Conservation (phyloP, 2,329 filamentous ascomycete species). For the Pseudogymnoascus sp. region DNA sequence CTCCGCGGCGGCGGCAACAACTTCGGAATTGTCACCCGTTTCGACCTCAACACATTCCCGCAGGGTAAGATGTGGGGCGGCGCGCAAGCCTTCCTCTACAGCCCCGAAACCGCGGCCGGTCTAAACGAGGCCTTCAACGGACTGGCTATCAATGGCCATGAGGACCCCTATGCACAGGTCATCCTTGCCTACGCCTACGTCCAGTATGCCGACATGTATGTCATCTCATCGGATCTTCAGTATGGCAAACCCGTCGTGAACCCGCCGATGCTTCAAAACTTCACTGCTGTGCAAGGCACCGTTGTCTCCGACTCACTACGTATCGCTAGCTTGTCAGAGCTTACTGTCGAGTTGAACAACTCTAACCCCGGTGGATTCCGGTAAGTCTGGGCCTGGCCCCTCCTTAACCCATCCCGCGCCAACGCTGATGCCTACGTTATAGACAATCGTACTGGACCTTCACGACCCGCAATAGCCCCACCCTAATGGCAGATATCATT, state of each 20-base stretch:
- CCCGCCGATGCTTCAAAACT: constrained; percentile 17
- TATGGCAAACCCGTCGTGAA: constrained; percentile 13
- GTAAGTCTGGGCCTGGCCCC: background rate
- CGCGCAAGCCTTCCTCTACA: background rate
- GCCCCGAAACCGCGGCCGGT: background rate
- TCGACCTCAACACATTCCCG: constrained; percentile 34
- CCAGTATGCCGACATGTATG: constrained; percentile 1
- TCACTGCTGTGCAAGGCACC: constrained; percentile 15
- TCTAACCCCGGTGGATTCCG: constrained; percentile 20
- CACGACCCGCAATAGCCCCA: constrained; percentile 12
- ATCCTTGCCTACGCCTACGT: constrained; percentile 19
- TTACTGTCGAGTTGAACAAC: constrained; percentile 19
- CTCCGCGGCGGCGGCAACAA: constrained; percentile 52
- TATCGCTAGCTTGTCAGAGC: constrained; percentile 16
- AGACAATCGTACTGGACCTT: constrained; percentile 16
- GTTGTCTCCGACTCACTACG: constrained; percentile 16
- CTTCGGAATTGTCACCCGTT: constrained; percentile 45
- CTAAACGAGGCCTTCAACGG: background rate
- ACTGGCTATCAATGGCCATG: background rate
- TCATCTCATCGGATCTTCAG: constrained; percentile 12
- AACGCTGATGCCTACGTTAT: background rate
- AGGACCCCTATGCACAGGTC: constrained; percentile 25
- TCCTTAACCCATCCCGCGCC: background rate
- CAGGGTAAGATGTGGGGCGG: constrained; percentile 15
- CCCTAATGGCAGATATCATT: constrained; percentile 15